Conservation (phyloP, 768 basidiomycete species). For the Hypsizygus marmoreus region DNA sequence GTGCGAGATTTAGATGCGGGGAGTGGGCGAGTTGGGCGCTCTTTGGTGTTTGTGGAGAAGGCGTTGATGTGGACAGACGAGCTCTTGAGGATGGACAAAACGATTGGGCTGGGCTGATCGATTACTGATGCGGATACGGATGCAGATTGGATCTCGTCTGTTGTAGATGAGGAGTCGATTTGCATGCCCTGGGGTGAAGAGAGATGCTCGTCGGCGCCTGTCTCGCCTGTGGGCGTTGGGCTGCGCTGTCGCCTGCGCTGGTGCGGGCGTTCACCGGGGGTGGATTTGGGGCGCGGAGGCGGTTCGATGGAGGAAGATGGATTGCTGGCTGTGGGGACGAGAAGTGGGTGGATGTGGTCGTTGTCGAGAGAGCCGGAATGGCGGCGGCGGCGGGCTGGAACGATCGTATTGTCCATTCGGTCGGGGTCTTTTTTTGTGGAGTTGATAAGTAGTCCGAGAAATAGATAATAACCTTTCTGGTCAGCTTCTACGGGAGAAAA, state of each 20-base stretch:
- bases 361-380: constrained; percentile 59
- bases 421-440: constrained; percentile 6
- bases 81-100: constrained; percentile 18
- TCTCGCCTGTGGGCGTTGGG: constrained; percentile 35
- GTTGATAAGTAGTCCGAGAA: too few species aligned
- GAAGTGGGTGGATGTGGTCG: constrained; percentile 27
- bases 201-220: constrained; percentile 34
- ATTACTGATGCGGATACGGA: too few species aligned
- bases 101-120: constrained; percentile 6
- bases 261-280: constrained; percentile 63
- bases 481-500: too few species aligned
- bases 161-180: constrained; percentile 28
- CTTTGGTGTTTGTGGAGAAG: constrained; percentile 24
- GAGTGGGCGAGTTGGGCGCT: constrained; percentile 67
- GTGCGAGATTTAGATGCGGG: constrained; percentile 52
- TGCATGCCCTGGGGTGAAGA: constrained; percentile 30
- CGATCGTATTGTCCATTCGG: constrained; percentile 27
- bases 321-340: constrained; percentile 21
- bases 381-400: constrained; percentile 56
- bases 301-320: constrained; percentile 37
- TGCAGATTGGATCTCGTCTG: constrained; percentile 12
- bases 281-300: constrained; percentile 74
- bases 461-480: too few species aligned
- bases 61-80: constrained; percentile 25
- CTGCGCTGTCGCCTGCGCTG: constrained; percentile 48